Evolutionary conservation across 1,284 basidiomycete species (phyloP), one percentile per base, ranked within the genome.

Genomic region (Ganoderma resinaceum): DNA sequence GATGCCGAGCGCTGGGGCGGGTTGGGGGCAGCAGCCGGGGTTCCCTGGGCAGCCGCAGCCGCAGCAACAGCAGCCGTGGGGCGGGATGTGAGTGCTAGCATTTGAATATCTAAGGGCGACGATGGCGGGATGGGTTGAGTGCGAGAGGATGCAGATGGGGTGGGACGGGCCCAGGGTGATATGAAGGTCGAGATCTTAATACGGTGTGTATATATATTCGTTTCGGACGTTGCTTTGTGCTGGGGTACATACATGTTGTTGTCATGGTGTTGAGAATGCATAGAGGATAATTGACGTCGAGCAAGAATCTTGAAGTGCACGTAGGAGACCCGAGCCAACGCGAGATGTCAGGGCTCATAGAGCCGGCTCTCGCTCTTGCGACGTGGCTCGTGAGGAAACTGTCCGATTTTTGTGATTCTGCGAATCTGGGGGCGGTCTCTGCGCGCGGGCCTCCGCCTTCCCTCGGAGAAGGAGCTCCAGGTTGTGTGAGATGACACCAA

Each of bases 1-100:
- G 52, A 31, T 31, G 52, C 26, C 26, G 14, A 55, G 14, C 14
- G 52, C 52, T 9, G 52, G 52, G 14, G 78, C 76, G 74, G 63
- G 49, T 9, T 53, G 62, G 73, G 61, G 68, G 63, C 74, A 70
- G 61, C 72, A 69, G 65, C 53, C 55, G 38, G 70, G 67, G 2
- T 73, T 65, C 46, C 40, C 66, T 7, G 40, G 73, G 67, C 59
- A 61, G n/a, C n/a, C n/a, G n/a, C n/a, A n/a, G n/a, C n/a, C n/a
- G n/a, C n/a, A n/a, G n/a, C n/a, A n/a, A n/a, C n/a, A n/a, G 38
- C 75, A 74, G 67, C 72, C 71, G 62, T 72, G 74, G 73, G 69
- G 66, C 4, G 70, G 74, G 9, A 74, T 73, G 71, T 73, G 66
- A 72, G 35, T 6, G 42, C 11, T n/a, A n/a, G n/a, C n/a, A n/a